These are phyloP conservation scores for Erodium trifolium DNA, from an alignment of 441 rosid genomes.

Conservation along the genomic window DNA sequence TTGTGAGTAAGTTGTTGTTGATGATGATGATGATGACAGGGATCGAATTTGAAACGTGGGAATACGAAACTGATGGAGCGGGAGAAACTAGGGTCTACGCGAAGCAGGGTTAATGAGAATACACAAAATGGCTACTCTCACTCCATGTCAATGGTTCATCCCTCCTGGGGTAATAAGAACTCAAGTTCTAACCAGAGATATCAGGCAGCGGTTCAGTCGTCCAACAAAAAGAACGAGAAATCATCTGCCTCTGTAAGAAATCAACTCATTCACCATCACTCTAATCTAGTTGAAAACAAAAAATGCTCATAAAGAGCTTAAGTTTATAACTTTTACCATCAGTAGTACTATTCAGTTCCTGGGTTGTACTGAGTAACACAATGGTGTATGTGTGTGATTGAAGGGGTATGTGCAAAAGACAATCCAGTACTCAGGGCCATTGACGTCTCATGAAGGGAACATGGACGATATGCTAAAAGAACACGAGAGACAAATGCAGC, in stretches of 20 bases:
- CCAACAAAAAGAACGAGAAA: neutral
- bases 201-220: neutral
- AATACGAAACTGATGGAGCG: constrained; percentile 4
- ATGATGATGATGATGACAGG: neutral
- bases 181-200: neutral
- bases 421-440: constrained; percentile 82
- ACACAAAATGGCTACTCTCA: neutral
- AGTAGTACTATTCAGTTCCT: no score
- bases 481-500: constrained; percentile 90
- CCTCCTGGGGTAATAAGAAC: neutral
- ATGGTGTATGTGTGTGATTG: no score
- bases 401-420: constrained; percentile 62
- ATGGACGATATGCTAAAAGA: constrained; percentile 74
- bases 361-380: no score
- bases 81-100: neutral
- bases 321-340: neutral
- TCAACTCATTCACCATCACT: neutral
- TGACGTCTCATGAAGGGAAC: constrained; percentile 87
- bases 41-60: neutral
- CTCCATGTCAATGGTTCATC: constrained; percentile 4
- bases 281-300: no score
- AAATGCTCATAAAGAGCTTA: neutral
- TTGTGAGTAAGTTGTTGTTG: neutral
- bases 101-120: neutral
- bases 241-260: neutral